Evolutionary conservation across 495 filamentous ascomycete species (phyloP).

Genomic region (Platismatia glauca): DNA sequence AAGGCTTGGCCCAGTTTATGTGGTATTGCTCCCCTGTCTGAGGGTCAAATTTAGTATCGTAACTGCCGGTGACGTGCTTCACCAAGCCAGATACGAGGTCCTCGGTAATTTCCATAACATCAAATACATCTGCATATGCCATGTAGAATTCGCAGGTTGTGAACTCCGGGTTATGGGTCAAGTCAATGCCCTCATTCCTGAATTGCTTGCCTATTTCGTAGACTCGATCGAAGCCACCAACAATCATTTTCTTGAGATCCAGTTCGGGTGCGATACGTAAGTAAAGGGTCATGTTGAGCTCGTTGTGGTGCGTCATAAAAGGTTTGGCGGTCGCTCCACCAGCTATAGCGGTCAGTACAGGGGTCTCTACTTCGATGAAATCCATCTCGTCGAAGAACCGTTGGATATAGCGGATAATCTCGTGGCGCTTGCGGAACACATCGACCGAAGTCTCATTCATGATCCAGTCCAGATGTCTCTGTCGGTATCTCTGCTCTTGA

Average conservation of each 20-base stretch:
- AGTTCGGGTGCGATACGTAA: slow-evolving; percentile 93
- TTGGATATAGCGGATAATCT: slow-evolving; percentile 78
- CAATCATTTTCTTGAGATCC: slow-evolving; percentile 91
- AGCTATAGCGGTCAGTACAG: slow-evolving; percentile 93
- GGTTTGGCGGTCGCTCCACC: slow-evolving; percentile 95
- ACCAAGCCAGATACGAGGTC: slow-evolving; percentile 90
- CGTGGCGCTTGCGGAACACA: slow-evolving; percentile 71
- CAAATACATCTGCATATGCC: slow-evolving; percentile 88
- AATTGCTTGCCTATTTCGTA: slow-evolving; percentile 91
- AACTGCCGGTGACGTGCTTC: slow-evolving; percentile 76
- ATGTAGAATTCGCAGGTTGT: slow-evolving; percentile 96
- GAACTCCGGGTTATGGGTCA: slow-evolving; percentile 98
- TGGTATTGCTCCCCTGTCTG: slow-evolving; percentile 75
- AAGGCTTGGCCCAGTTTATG: slow-evolving; percentile 93
- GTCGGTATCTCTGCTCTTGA: slow-evolving; percentile 81
- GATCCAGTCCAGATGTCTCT: slow-evolving; percentile 90
- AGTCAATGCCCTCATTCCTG: slow-evolving; percentile 90
- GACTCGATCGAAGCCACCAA: slow-evolving; percentile 84
- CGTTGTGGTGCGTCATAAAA: slow-evolving; percentile 92
- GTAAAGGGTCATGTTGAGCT: slow-evolving; percentile 84
- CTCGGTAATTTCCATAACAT: slow-evolving; percentile 89
- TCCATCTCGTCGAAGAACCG: slow-evolving; percentile 75
- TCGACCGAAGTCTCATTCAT: slow-evolving; percentile 82
- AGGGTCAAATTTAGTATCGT: slow-evolving; percentile 73
- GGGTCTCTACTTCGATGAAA: slow-evolving; percentile 94